Evolutionary conservation across 2,329 filamentous ascomycete species (phyloP).

Genomic region (Phialophora expanda): DNA sequence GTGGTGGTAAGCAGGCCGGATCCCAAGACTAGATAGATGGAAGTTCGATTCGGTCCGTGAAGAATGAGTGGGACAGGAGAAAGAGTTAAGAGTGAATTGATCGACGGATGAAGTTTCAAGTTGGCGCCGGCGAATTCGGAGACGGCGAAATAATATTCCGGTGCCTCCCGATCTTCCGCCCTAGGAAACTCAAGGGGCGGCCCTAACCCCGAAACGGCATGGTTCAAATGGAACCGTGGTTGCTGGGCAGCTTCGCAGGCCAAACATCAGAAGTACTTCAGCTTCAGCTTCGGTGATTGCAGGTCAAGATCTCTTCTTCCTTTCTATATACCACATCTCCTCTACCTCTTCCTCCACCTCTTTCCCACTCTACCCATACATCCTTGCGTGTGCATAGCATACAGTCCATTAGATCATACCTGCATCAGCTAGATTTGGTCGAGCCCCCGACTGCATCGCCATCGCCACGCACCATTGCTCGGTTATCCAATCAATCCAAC

Average conservation of each 20-base stretch:
- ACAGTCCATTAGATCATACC: constrained; percentile 47
- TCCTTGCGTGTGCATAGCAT: constrained; percentile 44
- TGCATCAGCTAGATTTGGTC: constrained; percentile 42
- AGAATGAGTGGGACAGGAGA: not conserved
- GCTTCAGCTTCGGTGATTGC: constrained; percentile 11
- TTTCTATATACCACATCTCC: constrained; percentile 38
- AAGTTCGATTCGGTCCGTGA: not conserved
- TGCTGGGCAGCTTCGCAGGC: not conserved
- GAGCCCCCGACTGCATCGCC: constrained; percentile 45
- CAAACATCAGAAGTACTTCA: constrained; percentile 9
- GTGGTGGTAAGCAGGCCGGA: constrained; percentile 4
- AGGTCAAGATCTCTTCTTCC: constrained; percentile 33
- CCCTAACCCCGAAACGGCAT: not conserved
- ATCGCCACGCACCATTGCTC: constrained; percentile 40
- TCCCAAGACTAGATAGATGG: not conserved
- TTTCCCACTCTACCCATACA: constrained; percentile 44
- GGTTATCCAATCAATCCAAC: constrained; percentile 45
- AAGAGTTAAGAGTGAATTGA: constrained; percentile 17
- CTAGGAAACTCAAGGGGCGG: not conserved
- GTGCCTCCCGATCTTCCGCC: not conserved
- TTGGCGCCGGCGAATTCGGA: not conserved
- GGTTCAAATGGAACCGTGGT: not conserved
- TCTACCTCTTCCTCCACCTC: constrained; percentile 40
- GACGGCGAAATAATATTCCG: constrained; percentile 7
- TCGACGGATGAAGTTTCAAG: constrained; percentile 12